A percentile compares a stretch with the other conserved stretches of the same genome.
Conservation (phyloP, 2,329 filamentous ascomycete genomes). For the Fonsecaea pugnacius region DNA sequence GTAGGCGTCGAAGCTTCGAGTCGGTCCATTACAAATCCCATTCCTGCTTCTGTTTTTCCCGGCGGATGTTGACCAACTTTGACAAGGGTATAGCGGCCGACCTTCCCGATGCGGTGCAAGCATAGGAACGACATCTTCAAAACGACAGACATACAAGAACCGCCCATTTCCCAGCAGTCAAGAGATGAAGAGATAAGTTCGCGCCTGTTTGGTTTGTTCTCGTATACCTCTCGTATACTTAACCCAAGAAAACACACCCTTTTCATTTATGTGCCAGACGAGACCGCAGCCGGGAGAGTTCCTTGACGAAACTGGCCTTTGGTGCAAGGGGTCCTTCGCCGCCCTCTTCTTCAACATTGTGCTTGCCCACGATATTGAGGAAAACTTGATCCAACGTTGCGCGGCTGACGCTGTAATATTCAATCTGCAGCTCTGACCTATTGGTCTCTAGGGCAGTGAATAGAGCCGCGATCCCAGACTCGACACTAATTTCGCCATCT, state of each 20-base stretch:
- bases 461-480: conserved; percentile 62
- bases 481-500: conserved; percentile 16
- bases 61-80: no score
- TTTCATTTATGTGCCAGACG: conserved; percentile 1
- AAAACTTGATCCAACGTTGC: conserved; percentile 93
- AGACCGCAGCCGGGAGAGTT: conserved; percentile 10
- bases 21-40: background rate
- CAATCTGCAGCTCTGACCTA: conserved; percentile 70
- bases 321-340: conserved; percentile 11
- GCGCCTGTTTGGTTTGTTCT: no score
- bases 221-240: background rate
- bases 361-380: conserved; percentile 77
- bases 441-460: conserved; percentile 75
- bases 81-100: background rate
- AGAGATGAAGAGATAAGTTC: no score
- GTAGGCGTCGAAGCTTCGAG: background rate
- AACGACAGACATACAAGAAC: background rate
- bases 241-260: background rate
- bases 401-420: conserved; percentile 84
- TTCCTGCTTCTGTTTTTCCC: background rate
- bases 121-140: background rate
- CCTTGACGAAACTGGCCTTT: conserved; percentile 1
- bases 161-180: no score
- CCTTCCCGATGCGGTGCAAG: background rate
- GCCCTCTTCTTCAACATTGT: conserved; percentile 75